Conservation (phyloP, 2,329 filamentous ascomycete species). For the Cryphonectria naterciae region DNA sequence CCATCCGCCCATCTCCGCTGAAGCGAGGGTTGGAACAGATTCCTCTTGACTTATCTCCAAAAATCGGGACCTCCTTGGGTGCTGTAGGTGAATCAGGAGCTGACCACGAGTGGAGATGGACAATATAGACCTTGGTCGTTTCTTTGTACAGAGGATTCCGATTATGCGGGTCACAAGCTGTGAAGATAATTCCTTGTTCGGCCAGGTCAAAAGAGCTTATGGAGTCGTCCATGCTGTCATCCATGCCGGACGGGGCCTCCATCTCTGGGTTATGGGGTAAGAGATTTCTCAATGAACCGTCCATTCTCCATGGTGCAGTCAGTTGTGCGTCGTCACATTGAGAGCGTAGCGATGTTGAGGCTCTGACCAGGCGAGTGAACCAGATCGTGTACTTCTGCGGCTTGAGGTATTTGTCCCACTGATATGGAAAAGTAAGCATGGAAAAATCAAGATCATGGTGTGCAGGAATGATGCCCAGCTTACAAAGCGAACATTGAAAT, state of each 20-base stretch:
- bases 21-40: slow-evolving; percentile 38
- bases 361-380: slow-evolving; percentile 41
- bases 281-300: slow-evolving; percentile 39
- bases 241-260: slow-evolving; percentile 38
- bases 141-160: slow-evolving; percentile 26
- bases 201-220: slow-evolving; percentile 40
- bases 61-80: slow-evolving; percentile 31
- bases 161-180: slow-evolving; percentile 33
- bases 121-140: slow-evolving; percentile 39
- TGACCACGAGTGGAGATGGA: slow-evolving; percentile 40
- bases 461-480: slow-evolving; percentile 26
- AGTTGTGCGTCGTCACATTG: neutral
- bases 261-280: slow-evolving; percentile 37
- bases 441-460: neutral
- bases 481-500: slow-evolving; percentile 40
- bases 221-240: slow-evolving; percentile 32
- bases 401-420: slow-evolving; percentile 41
- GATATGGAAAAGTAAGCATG: slow-evolving; percentile 1
- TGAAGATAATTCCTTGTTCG: slow-evolving; percentile 41
- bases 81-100: slow-evolving; percentile 1
- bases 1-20: slow-evolving; percentile 42
- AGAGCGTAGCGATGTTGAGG: slow-evolving; percentile 19
- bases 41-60: slow-evolving; percentile 27
- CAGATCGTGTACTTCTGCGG: slow-evolving; percentile 42
- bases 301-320: slow-evolving; percentile 36